Conservation (phyloP, 257 asterid species). For the Solanum bulbocastanum region DNA sequence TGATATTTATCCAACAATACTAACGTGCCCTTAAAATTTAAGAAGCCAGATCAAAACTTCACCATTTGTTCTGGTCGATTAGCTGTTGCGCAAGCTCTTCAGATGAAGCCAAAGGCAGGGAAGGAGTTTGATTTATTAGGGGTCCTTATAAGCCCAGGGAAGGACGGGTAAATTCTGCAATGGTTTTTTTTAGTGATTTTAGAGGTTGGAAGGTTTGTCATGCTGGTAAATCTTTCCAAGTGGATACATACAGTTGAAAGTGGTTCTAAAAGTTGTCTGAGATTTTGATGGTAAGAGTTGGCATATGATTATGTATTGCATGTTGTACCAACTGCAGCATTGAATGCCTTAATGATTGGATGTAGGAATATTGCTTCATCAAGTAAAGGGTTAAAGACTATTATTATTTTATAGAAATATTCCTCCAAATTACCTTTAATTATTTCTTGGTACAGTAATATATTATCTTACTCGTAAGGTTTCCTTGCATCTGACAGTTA, state of each 20-base stretch:
- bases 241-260: not conserved
- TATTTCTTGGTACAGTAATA: not conserved
- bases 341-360: not conserved
- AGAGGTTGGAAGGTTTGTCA: not conserved
- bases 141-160: not conserved
- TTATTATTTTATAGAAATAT: not conserved
- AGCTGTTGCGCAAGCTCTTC: not conserved
- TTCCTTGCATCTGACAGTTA: not conserved
- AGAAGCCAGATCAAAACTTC: not conserved
- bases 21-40: not conserved
- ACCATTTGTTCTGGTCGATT: not conserved
- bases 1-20: not conserved
- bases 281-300: not conserved
- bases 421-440: not conserved
- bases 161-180: not conserved
- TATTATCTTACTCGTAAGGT: not conserved
- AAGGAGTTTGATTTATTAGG: not conserved
- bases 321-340: not conserved
- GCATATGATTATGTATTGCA: not conserved
- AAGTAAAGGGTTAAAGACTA: not conserved
- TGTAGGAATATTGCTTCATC: not conserved
- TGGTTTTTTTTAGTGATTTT: not conserved
- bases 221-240: not conserved
- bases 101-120: not conserved
- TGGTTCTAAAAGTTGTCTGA: not conserved